A percentile compares a stretch with the other conserved stretches of the same genome.
Evolutionary conservation across 1,139 yeast species (phyloP).

Genomic region (Candida pseudoviswanathii): DNA sequence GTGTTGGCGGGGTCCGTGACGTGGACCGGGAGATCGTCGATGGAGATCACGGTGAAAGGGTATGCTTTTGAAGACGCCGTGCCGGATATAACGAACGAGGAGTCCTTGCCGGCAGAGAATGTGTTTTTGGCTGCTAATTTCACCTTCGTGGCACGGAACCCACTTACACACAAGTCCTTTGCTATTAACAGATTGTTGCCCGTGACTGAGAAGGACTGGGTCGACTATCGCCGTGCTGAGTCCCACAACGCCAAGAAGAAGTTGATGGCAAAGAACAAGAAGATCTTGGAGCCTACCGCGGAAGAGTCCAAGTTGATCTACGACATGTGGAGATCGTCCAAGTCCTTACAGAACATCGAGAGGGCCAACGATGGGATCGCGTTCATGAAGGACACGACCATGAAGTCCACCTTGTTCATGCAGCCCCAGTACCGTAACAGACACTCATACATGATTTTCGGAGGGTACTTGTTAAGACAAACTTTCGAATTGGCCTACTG

Average conservation of each 20-base stretch:
- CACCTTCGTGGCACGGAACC: slow-evolving; percentile 94
- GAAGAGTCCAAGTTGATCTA: slow-evolving; percentile 76
- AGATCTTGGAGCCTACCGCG: slow-evolving; percentile 67
- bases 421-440: slow-evolving; percentile 96
- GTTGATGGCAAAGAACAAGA: slow-evolving; percentile 65
- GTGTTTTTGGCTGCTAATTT: slow-evolving; percentile 82
- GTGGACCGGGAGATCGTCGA: slow-evolving; percentile 92
- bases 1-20: slow-evolving; percentile 85
- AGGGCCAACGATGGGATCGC: slow-evolving; percentile 35
- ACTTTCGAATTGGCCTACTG: slow-evolving; percentile 92
- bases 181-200: slow-evolving; percentile 83
- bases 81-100: slow-evolving; percentile 29
- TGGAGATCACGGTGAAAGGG: slow-evolving; percentile 93
- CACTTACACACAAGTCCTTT: slow-evolving; percentile 82
- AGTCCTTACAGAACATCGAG: slow-evolving; percentile 31
- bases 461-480: slow-evolving; percentile 89
- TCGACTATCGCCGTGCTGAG: slow-evolving; percentile 86
- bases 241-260: slow-evolving; percentile 85
- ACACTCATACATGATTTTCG: slow-evolving; percentile 92
- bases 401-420: slow-evolving; percentile 81
- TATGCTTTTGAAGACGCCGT: slow-evolving; percentile 64
- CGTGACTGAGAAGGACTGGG: slow-evolving; percentile 70
- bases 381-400: slow-evolving; percentile 71
- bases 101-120: slow-evolving; percentile 44
- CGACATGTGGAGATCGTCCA: slow-evolving; percentile 70